Evolutionary conservation across 495 filamentous ascomycete species (phyloP).

Genomic region (Hypoxylon rickii): DNA sequence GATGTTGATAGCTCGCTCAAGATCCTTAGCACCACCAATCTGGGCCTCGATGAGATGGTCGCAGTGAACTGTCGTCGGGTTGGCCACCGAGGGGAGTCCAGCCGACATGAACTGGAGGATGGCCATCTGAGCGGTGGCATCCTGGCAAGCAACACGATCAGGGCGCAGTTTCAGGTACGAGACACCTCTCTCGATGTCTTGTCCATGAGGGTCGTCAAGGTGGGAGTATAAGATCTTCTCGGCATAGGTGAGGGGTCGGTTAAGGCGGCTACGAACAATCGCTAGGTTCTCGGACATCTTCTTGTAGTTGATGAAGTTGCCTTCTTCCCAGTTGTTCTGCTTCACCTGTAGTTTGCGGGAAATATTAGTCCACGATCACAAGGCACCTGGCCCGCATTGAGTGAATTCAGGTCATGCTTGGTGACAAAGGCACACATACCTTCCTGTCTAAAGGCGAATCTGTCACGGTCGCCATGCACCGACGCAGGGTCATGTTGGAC

Average conservation of each 20-base stretch:
- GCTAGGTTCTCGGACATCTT: slow-evolving; percentile 98
- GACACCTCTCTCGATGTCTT: slow-evolving; percentile 92
- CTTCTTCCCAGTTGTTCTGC: slow-evolving; percentile 62
- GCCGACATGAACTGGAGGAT: slow-evolving; percentile 99
- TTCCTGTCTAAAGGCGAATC: slow-evolving; percentile 60
- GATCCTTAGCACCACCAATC: slow-evolving; percentile 91
- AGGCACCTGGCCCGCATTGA: no score
- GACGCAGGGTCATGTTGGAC: slow-evolving; percentile 53
- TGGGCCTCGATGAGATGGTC: slow-evolving; percentile 99
- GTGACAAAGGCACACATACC: slow-evolving; percentile 41
- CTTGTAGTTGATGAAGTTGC: slow-evolving; percentile 70
- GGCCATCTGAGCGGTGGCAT: slow-evolving; percentile 99
- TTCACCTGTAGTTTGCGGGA: slow-evolving; percentile 46
- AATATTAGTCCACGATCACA: slow-evolving; percentile 33
- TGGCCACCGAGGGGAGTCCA: slow-evolving; percentile 91
- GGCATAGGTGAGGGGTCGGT: slow-evolving; percentile 90
- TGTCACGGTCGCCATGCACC: slow-evolving; percentile 57
- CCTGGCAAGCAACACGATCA: slow-evolving; percentile 98
- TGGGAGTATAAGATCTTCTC: slow-evolving; percentile 99
- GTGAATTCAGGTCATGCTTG: no score
- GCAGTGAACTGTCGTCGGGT: slow-evolving; percentile 96
- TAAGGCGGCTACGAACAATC: slow-evolving; percentile 84
- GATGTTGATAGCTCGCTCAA: slow-evolving; percentile 85
- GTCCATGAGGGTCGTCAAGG: slow-evolving; percentile 93
- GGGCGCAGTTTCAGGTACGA: slow-evolving; percentile 96